These are phyloP conservation scores for Staphylotrichum longicolle DNA, from an alignment of 495 filamentous ascomycete species.

Conservation along the genomic window DNA sequence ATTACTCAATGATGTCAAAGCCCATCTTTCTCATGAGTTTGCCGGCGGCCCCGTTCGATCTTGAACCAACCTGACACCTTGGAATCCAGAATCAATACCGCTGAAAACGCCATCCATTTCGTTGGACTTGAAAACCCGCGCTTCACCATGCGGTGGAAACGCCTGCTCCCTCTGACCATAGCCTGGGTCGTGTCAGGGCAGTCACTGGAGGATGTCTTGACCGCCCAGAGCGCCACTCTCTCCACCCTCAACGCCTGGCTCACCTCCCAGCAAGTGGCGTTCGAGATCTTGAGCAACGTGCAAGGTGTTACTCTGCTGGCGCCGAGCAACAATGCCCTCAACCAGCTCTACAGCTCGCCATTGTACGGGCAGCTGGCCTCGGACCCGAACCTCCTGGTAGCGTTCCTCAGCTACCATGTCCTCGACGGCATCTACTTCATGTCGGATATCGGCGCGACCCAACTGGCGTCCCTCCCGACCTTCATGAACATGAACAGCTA, in stretches of 20 bases:
- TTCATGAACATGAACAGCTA: constrained; percentile 51
- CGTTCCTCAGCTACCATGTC: constrained; percentile 64
- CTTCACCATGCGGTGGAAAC: constrained; percentile 40
- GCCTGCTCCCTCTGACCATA: constrained; percentile 29
- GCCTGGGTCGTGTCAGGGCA: constrained; percentile 19
- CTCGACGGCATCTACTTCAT: constrained; percentile 54
- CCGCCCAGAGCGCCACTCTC: constrained; percentile 39
- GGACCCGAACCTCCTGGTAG: constrained; percentile 42
- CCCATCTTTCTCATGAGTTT: too few species aligned
- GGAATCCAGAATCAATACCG: too few species aligned
- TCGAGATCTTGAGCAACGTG: constrained; percentile 41
- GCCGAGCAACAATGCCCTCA: constrained; percentile 59
- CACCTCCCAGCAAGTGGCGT: constrained; percentile 39
- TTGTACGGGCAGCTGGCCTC: constrained; percentile 30
- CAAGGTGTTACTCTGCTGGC: constrained; percentile 63
- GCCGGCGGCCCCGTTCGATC: too few species aligned
- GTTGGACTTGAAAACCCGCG: background rate
- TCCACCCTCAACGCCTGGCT: constrained; percentile 48
- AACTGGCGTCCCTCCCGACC: constrained; percentile 44
- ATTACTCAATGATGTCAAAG: too few species aligned
- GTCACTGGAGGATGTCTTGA: constrained; percentile 37
- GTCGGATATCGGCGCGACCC: constrained; percentile 37
- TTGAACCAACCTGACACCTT: too few species aligned
- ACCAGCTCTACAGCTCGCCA: constrained; percentile 34
- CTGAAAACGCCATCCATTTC: background rate